Evolutionary conservation across 2,329 filamentous ascomycete genomes (phyloP), one percentile per base, ranked within the genome.

Genomic region (Aspergillus clavatus): DNA sequence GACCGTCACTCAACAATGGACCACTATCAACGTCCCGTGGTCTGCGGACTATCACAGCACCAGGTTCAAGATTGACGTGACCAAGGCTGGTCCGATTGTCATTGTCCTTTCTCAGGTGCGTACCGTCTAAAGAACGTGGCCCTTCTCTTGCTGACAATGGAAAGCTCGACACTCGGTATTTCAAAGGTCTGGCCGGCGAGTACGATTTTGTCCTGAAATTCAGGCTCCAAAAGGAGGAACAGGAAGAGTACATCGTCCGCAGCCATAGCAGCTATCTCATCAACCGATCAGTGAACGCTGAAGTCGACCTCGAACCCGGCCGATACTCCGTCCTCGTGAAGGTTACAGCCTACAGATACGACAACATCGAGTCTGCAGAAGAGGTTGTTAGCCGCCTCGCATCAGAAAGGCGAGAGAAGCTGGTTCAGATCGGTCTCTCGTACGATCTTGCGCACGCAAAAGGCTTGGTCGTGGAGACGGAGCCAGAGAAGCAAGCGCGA

Each of bases 281-380:
- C 79, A 81, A 75, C 18, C 82, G 88, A 5, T 87, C 84, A 1
- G 83, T 89, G 29, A 89, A 84, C 40, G 82, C 86, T 1, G 88
- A 93, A 62, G 74, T 93, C 7, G 75, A 83, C 27, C 79, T 94
- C 21, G 81, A 87, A 16, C 78, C 84, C 0, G 88, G 88, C 8
- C 81, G 78, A 35, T 94, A 94, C 66, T 81, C 80, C 5, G 80
- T 94, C 4, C 74, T 88, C 18, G 78, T 91, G 63, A 89, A 87
- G 61, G 77, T 93, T 46, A 82, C 83, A 6, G 86, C 86, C 1
- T 77, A 76, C 14, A 79, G 84, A n/a, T 58, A 68, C 7, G 58
- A 65, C 4, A 62, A 74, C 21, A 68, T 76, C 7, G 66, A 71
- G 1, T 73, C 78, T 0, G 78, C 86, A 12, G 83, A 89, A 51